These are phyloP conservation scores for Falciphora oryzae DNA, from an alignment of 2,329 filamentous ascomycete species.

Conservation along the genomic window DNA sequence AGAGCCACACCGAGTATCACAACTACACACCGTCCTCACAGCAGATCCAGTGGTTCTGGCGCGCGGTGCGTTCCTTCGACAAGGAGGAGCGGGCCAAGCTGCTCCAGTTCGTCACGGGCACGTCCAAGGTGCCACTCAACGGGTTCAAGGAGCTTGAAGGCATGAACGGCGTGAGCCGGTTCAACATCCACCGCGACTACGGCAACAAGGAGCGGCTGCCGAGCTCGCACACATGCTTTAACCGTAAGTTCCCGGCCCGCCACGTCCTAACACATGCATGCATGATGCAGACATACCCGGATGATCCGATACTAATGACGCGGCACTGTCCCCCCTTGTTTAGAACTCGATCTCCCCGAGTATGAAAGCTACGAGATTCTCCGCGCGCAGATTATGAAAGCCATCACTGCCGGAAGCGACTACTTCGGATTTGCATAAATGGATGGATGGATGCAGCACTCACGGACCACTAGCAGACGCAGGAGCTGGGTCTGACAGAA, in stretches of 20 bases:
- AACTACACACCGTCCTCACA: conserved; percentile 92
- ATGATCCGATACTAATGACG: conserved; percentile 22
- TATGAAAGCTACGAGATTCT: conserved; percentile 94
- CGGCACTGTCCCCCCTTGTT: conserved; percentile 20
- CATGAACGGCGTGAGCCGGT: conserved; percentile 96
- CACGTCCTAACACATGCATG: not conserved
- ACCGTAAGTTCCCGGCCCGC: conserved; percentile 63
- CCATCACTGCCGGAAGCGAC: conserved; percentile 96
- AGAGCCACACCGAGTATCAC: conserved; percentile 97
- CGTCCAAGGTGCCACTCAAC: conserved; percentile 95
- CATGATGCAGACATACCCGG: conserved; percentile 1
- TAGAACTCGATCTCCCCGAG: conserved; percentile 96
- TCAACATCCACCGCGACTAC: conserved; percentile 98
- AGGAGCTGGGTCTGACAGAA: conserved; percentile 2
- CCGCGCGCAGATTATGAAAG: conserved; percentile 82
- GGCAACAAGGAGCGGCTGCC: conserved; percentile 93
- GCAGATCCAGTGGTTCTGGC: conserved; percentile 99
- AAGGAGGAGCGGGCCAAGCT: conserved; percentile 98
- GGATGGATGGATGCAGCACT: not conserved
- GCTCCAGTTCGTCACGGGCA: conserved; percentile 96
- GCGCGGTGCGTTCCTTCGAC: conserved; percentile 92
- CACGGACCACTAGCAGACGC: not conserved
- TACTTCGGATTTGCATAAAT: conserved; percentile 92
- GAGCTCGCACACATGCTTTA: conserved; percentile 98
- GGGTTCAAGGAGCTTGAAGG: conserved; percentile 98